Conservation (phyloP, 176 grass and related monocot genomes). For the Ampelocalamus luodianensis region DNA sequence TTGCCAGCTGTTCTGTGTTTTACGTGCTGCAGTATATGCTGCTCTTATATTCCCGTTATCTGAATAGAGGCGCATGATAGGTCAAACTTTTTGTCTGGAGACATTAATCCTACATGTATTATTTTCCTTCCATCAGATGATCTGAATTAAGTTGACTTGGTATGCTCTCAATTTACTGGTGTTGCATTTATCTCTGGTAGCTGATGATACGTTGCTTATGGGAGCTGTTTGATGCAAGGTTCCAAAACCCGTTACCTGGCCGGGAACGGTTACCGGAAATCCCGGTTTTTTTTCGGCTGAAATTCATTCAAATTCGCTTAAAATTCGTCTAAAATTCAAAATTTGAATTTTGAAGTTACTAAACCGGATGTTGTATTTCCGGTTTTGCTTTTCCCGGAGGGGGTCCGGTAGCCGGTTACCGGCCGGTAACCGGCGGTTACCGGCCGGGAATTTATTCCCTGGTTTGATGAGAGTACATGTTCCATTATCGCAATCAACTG, state of each 20-base stretch:
- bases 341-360: too few species aligned
- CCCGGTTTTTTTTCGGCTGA: too few species aligned
- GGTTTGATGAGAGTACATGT: background rate
- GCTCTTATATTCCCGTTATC: background rate
- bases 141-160: background rate
- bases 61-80: background rate
- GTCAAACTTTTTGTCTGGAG: background rate
- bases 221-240: slow-evolving; percentile 8
- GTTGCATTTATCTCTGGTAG: background rate
- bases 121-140: background rate
- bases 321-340: too few species aligned
- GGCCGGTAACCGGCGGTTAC: too few species aligned
- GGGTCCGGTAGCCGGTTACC: too few species aligned
- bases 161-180: background rate
- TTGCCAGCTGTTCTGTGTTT: background rate
- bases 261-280: too few species aligned
- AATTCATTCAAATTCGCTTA: too few species aligned
- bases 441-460: too few species aligned
- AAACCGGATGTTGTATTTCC: too few species aligned
- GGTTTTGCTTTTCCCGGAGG: too few species aligned
- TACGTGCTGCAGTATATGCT: background rate
- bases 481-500: background rate
- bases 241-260: too few species aligned
- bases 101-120: background rate
- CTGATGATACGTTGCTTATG: background rate